phyloP scores from a whole-genome alignment of 2,329 filamentous ascomycete species.

The Fusarium verrucosum region DNA sequence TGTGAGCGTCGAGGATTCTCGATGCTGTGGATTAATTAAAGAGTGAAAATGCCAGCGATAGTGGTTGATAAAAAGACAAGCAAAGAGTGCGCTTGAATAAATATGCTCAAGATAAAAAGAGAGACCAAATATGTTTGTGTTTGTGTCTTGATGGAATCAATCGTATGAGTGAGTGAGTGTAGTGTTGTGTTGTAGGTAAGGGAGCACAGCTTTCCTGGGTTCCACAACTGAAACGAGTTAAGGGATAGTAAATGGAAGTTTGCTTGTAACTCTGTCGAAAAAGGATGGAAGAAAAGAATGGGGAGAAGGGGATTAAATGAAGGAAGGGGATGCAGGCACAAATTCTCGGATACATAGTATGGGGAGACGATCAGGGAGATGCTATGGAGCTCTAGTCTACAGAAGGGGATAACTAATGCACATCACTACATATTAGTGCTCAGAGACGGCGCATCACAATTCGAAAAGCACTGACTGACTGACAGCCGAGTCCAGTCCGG shows the following conservation, averaged over 20 bases:
- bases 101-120: conserved; percentile 13
- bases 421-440: conserved; percentile 36
- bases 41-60: background rate
- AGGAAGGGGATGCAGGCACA: conserved; percentile 27
- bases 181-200: conserved; percentile 17
- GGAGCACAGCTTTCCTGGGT: conserved; percentile 43
- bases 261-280: conserved; percentile 20
- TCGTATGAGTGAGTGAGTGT: background rate
- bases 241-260: conserved; percentile 26
- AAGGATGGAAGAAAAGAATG: conserved; percentile 1
- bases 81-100: background rate
- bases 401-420: conserved; percentile 34
- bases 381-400: conserved; percentile 13
- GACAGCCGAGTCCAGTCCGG: no score
- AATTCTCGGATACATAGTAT: conserved; percentile 19
- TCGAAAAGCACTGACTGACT: conserved; percentile 14
- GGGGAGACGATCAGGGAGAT: conserved; percentile 28
- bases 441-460: conserved; percentile 35
- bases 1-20: background rate
- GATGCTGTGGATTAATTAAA: conserved; percentile 7
- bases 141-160: conserved; percentile 5
- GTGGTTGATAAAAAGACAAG: background rate
- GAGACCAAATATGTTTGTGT: conserved; percentile 13
- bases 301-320: conserved; percentile 25
- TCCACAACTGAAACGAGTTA: conserved; percentile 41